Evolutionary conservation across 805 yeast species (phyloP).

Genomic region (Ogataea saltuana): DNA sequence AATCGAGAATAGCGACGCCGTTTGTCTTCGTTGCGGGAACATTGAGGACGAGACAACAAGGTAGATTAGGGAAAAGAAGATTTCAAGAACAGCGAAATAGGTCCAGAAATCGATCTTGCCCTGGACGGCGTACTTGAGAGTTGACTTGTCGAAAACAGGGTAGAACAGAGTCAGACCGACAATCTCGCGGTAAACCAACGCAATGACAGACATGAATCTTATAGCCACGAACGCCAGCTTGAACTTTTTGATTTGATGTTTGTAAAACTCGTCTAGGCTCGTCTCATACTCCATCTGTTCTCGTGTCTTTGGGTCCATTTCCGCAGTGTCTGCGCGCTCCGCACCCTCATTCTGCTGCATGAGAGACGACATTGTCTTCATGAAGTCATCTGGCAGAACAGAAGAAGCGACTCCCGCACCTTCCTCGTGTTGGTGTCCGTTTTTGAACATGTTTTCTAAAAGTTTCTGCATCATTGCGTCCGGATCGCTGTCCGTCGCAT

Average conservation of each 20-base stretch:
- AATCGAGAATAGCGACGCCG: conserved; percentile 22
- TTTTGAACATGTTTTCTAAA: conserved; percentile 20
- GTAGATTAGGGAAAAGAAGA: conserved; percentile 20
- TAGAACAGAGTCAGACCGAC: conserved; percentile 10
- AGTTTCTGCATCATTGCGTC: conserved; percentile 22
- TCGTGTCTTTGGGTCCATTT: conserved; percentile 5
- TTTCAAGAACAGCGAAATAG: conserved; percentile 26
- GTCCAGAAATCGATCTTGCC: conserved; percentile 25
- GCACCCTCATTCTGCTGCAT: conserved; percentile 17
- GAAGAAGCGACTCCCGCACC: conserved; percentile 2
- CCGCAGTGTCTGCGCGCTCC: conserved; percentile 3
- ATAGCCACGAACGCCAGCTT: conserved; percentile 18
- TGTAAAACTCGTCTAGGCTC: conserved; percentile 14
- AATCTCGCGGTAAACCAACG: conserved; percentile 14
- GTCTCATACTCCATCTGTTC: conserved; percentile 21
- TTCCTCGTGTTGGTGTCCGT: conserved; percentile 17
- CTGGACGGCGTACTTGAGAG: conserved; percentile 7
- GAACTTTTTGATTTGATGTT: conserved; percentile 17
- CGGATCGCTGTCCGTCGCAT: conserved; percentile 8
- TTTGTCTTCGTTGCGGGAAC: conserved; percentile 17
- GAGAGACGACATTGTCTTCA: conserved; percentile 32
- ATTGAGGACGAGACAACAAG: conserved; percentile 15
- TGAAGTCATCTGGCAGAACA: conserved; percentile 31
- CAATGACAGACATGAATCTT: conserved; percentile 19
- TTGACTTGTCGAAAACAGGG: conserved; percentile 18